Evolutionary conservation across 164 flowering plant genomes (phyloP), one percentile per base, ranked within the genome.

Genomic region (Nymphaea thermarum): DNA sequence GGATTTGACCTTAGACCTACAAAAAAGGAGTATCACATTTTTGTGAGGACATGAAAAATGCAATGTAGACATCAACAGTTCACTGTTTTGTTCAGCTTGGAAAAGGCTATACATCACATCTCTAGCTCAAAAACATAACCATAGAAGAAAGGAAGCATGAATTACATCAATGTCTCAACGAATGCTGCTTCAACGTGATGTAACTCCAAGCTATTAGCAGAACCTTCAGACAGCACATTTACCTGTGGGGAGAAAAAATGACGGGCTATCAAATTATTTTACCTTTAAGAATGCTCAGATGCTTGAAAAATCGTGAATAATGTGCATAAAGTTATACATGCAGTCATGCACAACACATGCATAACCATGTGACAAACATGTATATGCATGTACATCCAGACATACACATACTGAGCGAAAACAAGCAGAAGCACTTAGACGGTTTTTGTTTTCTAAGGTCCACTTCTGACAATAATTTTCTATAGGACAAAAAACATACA

Each of bases 141-240:
- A n/a, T 7, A 6, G 63, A n/a, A 61, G n/a, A 61, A 8, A 61
- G 2, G 63, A 61, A 61, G 16, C 63, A 2, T 47, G 4, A 61
- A 16, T 76, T 78, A 95, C 97, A 90, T 69, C 10, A 90, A 42
- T 59, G 90, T 79, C 75, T 95, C 99, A 42, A 95, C 85, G 85
- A 92, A 95, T 70, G 99, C 96, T 68, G 80, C 89, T 79, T 95
- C 98, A 3, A 95, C 90, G 74, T 87, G 93, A 72, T 84, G 87
- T 77, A 78, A 68, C 72, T 92, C 93, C 55, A 63, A 81, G 87
- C 67, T 96, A 60, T 89, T 91, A 55, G 67, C 64, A 65, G 75
- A 64, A 63, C 78, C 96, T 43, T 74, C 83, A 67, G 87, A 81
- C 60, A 4, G 12, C 55, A 7, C 55, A 47, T 12, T 12, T 47